phyloP scores from a whole-genome alignment of 2,329 filamentous ascomycete species.

The Fusarium pseudograminearum region DNA sequence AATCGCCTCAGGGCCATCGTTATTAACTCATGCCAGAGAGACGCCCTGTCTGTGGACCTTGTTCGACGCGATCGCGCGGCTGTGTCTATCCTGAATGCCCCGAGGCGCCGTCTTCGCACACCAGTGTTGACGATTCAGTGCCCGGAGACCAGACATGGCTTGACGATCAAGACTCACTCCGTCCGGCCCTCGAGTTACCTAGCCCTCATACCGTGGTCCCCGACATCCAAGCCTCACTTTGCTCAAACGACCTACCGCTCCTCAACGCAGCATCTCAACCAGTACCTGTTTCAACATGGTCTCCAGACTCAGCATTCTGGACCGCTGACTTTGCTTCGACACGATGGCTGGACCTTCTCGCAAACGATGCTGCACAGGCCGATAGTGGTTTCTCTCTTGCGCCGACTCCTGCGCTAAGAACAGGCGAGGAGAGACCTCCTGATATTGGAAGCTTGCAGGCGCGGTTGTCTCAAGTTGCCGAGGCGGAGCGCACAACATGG shows the following conservation, averaged over 20 bases:
- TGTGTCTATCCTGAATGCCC: background rate
- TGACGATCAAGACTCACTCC: background rate
- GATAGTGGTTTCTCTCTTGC: background rate
- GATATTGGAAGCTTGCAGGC: background rate
- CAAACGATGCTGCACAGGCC: background rate
- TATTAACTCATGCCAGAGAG: background rate
- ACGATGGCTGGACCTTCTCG: background rate
- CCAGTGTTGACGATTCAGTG: background rate
- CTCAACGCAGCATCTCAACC: background rate
- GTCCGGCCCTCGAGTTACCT: background rate
- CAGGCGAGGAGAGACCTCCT: background rate
- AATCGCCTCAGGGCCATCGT: background rate
- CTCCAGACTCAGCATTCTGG: background rate
- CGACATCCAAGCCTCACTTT: background rate
- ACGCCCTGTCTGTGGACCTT: background rate
- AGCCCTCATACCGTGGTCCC: background rate
- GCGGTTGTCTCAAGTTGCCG: background rate
- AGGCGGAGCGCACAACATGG: background rate
- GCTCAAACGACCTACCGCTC: background rate
- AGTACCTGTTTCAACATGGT: background rate
- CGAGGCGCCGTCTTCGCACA: background rate
- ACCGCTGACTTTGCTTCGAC: background rate
- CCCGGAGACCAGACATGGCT: background rate
- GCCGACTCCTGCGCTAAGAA: background rate
- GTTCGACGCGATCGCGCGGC: background rate